Percentiles rank a stretch among this genome's conserved stretches.
Conservation (phyloP, 176 grass and related monocot genomes). For the Avena eriantha region DNA sequence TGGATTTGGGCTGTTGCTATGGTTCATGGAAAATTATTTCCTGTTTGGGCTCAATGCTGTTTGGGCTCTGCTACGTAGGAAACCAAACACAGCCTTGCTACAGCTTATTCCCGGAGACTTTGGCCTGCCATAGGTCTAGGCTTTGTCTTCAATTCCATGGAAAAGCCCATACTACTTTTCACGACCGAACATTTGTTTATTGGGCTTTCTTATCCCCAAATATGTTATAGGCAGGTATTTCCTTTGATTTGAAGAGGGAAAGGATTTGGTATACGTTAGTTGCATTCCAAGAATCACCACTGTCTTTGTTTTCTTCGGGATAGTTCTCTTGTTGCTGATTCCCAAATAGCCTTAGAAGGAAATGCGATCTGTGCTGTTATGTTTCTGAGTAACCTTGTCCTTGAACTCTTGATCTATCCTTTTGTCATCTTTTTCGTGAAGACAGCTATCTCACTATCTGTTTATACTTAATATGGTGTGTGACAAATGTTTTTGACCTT, state of each 20-base stretch:
- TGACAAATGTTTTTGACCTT: not conserved
- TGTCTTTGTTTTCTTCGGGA: not conserved
- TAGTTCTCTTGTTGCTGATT: conserved; percentile 1
- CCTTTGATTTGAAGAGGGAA: not conserved
- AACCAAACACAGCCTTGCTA: not conserved
- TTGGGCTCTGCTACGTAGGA: not conserved
- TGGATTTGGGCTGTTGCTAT: not conserved
- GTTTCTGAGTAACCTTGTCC: not conserved
- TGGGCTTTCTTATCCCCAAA: not conserved
- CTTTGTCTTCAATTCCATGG: not conserved
- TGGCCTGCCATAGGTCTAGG: not conserved
- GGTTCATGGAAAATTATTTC: not conserved
- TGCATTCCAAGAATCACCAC: not conserved
- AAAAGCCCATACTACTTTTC: not conserved
- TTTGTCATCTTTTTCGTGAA: not conserved
- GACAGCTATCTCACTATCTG: not conserved
- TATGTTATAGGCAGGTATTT: not conserved
- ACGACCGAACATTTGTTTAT: not conserved
- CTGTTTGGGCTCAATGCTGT: not conserved
- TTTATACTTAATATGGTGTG: not conserved
- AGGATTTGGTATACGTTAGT: conserved; percentile 1
- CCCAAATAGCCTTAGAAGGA: not conserved
- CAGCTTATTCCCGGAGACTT: not conserved
- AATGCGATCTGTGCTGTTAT: not conserved
- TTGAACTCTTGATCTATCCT: not conserved